Evolutionary conservation across 805 yeast genomes (phyloP).

Genomic region (Lachancea kluyveri): DNA sequence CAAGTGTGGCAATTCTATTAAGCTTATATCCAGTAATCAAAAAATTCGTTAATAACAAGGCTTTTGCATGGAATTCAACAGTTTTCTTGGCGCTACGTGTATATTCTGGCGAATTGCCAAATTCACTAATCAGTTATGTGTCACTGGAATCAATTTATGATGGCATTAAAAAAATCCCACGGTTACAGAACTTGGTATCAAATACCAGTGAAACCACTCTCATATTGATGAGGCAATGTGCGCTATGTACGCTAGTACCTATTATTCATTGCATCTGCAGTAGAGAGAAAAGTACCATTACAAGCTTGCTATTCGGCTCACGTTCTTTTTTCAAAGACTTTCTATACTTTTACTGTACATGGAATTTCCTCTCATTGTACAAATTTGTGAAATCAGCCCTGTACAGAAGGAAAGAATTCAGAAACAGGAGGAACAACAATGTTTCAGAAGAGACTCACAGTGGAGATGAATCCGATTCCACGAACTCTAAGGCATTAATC

Average conservation of each 20-base stretch:
- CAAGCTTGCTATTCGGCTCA: conserved; percentile 12
- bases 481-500: conserved; percentile 14
- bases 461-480: too few relatives aligned
- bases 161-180: conserved; percentile 1
- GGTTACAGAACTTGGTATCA: neutral
- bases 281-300: conserved; percentile 8
- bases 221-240: conserved; percentile 10
- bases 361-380: conserved; percentile 18
- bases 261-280: conserved; percentile 5
- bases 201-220: conserved; percentile 4
- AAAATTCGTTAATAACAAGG: too few relatives aligned
- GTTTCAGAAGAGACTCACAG: neutral
- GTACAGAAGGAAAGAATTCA: conserved; percentile 2
- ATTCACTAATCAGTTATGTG: conserved; percentile 14
- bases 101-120: conserved; percentile 7
- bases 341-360: conserved; percentile 12
- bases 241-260: conserved; percentile 14
- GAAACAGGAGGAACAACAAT: neutral
- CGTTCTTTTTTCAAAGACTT: conserved; percentile 15
- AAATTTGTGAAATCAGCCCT: conserved; percentile 6
- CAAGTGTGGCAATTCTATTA: too few relatives aligned
- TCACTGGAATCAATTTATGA: conserved; percentile 12
- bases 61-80: too few relatives aligned
- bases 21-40: too few relatives aligned
- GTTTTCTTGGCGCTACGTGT: neutral